These are phyloP conservation scores for Chlorella sp. DNA, from an alignment of 139 green algal genomes.

Conservation along the genomic window DNA sequence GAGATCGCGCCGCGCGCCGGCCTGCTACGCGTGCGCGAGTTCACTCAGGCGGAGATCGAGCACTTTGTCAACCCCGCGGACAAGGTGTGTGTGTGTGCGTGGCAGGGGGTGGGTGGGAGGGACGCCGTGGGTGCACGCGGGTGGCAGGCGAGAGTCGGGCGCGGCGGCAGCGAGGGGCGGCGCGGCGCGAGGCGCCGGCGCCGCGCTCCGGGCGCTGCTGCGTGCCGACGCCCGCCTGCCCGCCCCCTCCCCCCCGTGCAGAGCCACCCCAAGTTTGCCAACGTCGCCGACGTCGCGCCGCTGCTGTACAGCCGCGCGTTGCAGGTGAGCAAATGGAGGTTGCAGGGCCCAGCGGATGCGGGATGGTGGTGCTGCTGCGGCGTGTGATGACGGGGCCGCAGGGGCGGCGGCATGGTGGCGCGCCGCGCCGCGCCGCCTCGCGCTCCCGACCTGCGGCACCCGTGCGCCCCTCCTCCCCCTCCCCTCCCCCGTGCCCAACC, in stretches of 20 bases:
- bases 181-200: no score
- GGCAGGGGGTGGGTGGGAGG: not conserved
- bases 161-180: no score
- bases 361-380: no score
- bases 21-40: conserved; percentile 96
- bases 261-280: conserved; percentile 90
- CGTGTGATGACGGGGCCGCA: no score
- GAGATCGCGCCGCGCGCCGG: conserved; percentile 92
- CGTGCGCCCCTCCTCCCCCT: conserved; percentile 26
- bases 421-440: no score
- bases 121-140: not conserved
- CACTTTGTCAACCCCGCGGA: conserved; percentile 96
- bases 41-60: conserved; percentile 99
- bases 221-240: not conserved
- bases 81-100: no score
- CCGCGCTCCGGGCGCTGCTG: no score
- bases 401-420: no score
- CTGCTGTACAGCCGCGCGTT: conserved; percentile 89
- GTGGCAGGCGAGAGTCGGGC: no score
- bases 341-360: no score
- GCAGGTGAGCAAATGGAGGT: conserved; percentile 76
- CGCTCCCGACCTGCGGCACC: no score
- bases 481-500: no score
- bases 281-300: conserved; percentile 78
- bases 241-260: not conserved